Evolutionary conservation across 345 rosid species (phyloP), one percentile per base, ranked within the genome.

Genomic region (Iberis pinnata): DNA sequence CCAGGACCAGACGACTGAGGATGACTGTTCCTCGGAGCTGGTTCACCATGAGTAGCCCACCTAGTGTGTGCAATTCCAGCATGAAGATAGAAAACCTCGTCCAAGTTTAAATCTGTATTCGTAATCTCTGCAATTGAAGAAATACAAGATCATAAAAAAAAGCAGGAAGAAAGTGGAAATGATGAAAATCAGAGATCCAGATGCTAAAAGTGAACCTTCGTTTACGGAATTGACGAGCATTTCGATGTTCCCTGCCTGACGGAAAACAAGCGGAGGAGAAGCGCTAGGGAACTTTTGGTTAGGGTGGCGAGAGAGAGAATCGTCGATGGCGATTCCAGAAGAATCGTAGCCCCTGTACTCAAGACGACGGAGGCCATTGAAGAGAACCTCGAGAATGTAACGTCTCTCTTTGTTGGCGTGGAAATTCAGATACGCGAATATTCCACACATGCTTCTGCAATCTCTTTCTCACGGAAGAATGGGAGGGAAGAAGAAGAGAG

Each of bases 1-100:
- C 76, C 95, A 64, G 70, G 51, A 63, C 95, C 96, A 10, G 96
- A 84, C 1, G 82, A 49, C 71, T 90, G 96, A 41, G 96, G 98
- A 73, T 90, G 98, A 67, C 96, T 74, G 53, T 90, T 90, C 73
- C 85, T 77, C 8, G 96, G 79, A 67, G 96, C 78, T 38, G 98
- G 98, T 59, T 84, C 96, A 31, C 98, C 96, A 68, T 90, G 98
- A 38, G 98, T 90, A 17, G 98, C 96, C 98, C 96, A 90, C 13
- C 98, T 74, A 0, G 96, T 90, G 66, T 90, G 98, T 7, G 98
- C 98, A 71, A 90, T 87, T n/a, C 96, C 92, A 42, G 92, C 98
- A 73, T 90, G 98, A 25, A 72, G 45, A 20, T 65, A 50, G 61
- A 84, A 84, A 0, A 77, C 77, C 64, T 82, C 80, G 47, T 81